Base-by-base conservation (phyloP, 495 filamentous ascomycete species). In the Podospora anserina region DNA sequence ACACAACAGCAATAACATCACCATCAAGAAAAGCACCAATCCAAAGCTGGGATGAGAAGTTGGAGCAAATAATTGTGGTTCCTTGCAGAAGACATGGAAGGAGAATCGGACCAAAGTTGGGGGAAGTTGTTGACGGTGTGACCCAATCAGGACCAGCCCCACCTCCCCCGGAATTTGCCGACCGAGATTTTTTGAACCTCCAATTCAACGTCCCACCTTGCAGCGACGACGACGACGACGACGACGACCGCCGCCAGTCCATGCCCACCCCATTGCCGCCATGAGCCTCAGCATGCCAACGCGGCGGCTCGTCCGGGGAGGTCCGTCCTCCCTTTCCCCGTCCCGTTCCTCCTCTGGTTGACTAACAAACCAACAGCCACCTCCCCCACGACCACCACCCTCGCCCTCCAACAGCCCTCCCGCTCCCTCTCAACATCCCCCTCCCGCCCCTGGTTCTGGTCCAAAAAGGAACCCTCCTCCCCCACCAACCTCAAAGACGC, bases 261-360 rank as follows among this genome's bases (percentile, higher is more conserved):
- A 76, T 74, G 75, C 69, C 65, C 71, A 64, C 61, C 62, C 66
- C 66, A 69, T 69, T 72, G 74, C 69, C 75, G 76, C 71, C 70
- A 83, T 83, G 81, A 82, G 74, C 70, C 69, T 82, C 72, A 79
- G 77, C 66, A 61, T 82, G 65, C 81, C 81, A 70, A 78, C 79
- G 60, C 72, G 81, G 72, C 78, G 76, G 78, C 76, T 79, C 67
- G 70, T 78, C 66, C 69, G 72, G 69, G 72, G 75, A 60, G 77
- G 82, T 83, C 78, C 63, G 76, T 23, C 28, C 61, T 59, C 67
- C 72, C 39, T 34, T 63, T 55, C 67, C 72, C 39, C 15, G 13
- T 71, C 60, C 39, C 67, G 13, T 16, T 68, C 44, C n/a, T 69
- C 34, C 57, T 67, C 32, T 62, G 69, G 59, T 28, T 75, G 58